Base-by-base conservation (phyloP, 2,329 filamentous ascomycete genomes). In the Madurella mycetomatis region DNA sequence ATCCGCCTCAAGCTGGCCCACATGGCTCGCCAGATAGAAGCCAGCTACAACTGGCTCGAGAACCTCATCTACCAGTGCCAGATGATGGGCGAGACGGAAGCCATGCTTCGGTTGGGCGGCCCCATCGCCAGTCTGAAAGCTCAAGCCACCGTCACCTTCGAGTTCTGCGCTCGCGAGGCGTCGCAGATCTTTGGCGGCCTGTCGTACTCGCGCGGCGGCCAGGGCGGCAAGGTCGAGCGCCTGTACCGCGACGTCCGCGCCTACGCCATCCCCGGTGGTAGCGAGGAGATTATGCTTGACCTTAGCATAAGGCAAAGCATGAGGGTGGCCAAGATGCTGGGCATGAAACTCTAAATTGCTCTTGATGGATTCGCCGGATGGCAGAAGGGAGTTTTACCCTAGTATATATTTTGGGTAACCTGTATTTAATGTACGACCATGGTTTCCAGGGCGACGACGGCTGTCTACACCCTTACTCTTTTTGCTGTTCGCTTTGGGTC, bases 241-340 rank as follows among this genome's bases (percentile, higher is more conserved):
- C 75, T 99, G 65, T 97, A 97, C 73, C 83, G 94, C 59, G 94
- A 99, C 71, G 94, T 97, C 15, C 82, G 94, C 64, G 94, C 94
- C 0, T 97, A 99, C 72, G 92, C 94, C 59, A 92, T 99, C 64
- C 94, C 94, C 2, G 94, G 94, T 66, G 94, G 94, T 19, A 90
- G 85, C 62, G 92, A 99, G 76, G 94, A 99, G 81, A 99, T 99
- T 62, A 99, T 99, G 94, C 77, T 97, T 62, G 94, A 99, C 72
- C 73, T 99, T 67, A 95, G 90, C 74, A 95, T 99, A 71, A 81
- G 92, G 56, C 74, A 99, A 69, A 95, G 89, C 53, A 63, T 71
- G 64, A 61, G 84, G 70, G 94, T 99, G 52, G 89, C 91, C 64
- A 86, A 96, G 80, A 85, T 86, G 59, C 77, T 96, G 70, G 94